phyloP scores from a whole-genome alignment of 2,329 filamentous ascomycete genomes.

The Phoma herbarum region DNA sequence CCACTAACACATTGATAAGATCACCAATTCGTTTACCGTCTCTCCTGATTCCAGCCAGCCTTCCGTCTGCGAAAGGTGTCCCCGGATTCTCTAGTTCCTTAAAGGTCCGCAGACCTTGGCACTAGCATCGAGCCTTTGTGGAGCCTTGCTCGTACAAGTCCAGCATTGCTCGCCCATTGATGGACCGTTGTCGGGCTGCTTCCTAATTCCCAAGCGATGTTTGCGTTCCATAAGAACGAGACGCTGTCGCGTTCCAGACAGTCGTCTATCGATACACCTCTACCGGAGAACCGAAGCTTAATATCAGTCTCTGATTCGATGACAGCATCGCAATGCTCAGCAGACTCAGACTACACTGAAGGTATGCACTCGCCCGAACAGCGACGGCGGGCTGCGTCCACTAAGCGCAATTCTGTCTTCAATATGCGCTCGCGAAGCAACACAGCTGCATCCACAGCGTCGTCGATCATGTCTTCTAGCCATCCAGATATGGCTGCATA shows the following conservation, averaged over 20 bases:
- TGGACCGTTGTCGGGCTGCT: slow-evolving; percentile 27
- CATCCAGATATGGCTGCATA: slow-evolving; percentile 35
- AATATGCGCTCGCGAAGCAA: slow-evolving; percentile 51
- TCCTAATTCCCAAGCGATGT: slow-evolving; percentile 40
- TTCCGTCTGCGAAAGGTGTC: slow-evolving; percentile 38
- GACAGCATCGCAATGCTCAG: slow-evolving; percentile 35
- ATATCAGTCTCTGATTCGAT: slow-evolving; percentile 38
- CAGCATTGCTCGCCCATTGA: slow-evolving; percentile 35
- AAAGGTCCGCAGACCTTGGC: slow-evolving; percentile 38
- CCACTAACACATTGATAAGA: slow-evolving; percentile 40
- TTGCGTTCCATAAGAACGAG: slow-evolving; percentile 49
- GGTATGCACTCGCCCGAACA: slow-evolving; percentile 46
- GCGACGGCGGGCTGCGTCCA: slow-evolving; percentile 29
- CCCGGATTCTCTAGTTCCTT: slow-evolving; percentile 33
- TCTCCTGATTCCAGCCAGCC: slow-evolving; percentile 31
- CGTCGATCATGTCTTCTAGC: slow-evolving; percentile 36
- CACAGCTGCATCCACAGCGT: slow-evolving; percentile 47
- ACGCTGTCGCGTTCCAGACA: slow-evolving; percentile 41
- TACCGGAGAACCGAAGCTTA: slow-evolving; percentile 31
- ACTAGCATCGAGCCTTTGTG: slow-evolving; percentile 28
- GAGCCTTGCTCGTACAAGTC: slow-evolving; percentile 35
- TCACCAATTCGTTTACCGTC: slow-evolving; percentile 13
- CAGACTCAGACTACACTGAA: slow-evolving; percentile 35
- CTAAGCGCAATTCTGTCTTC: slow-evolving; percentile 49
- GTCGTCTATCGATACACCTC: slow-evolving; percentile 45